Evolutionary conservation across 306 rosid species (phyloP), one percentile per base, ranked within the genome.

Genomic region (Cyamopsis tetragonoloba): DNA sequence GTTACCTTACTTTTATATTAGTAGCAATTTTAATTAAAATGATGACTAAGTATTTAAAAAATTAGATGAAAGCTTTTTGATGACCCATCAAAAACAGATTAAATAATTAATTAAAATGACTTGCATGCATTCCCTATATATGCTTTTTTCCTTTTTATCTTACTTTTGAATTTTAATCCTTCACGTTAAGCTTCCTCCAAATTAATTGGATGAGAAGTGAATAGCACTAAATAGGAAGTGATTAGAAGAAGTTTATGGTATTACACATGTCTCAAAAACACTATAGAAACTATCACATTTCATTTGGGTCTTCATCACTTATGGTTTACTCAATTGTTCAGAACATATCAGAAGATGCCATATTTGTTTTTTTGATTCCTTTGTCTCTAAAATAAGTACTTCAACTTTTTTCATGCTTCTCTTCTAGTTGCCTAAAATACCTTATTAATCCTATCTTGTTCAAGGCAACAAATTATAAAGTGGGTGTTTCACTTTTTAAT

Each of bases 151-250:
- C 70, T 74, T 73, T 79, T 64, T 71, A 30, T 70, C 28, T 66
- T 6, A 47, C 66, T 76, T 76, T 72, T 34, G 50, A 66, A 53
- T 68, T 51, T 71, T 28, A 15, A 41, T 53, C 30, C 31, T 32
- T 59, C 14, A 73, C 26, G 56, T 66, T 59, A 76, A 31, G 69
- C 62, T 68, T 49, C 62, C 72, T 17, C 24, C 39, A 62, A 42
- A 38, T 13, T 77, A 76, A 85, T 85, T 81, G 89, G 87, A 70
- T 72, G 70, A 56, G 80, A 79, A 81, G 80, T 81, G 76, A 70
- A 68, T 37, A 75, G 68, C 79, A 74, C 83, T 49, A 69, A 28
- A 38, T 54, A 31, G 48, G 34, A 79, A 73, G 66, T 79, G 34
- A 66, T 61, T 14, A 53, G 71, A 77, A 68, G 18, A 14, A 72